phyloP scores from a whole-genome alignment of 352 stramenopile genomes.

The Globisporangium spinosum region DNA sequence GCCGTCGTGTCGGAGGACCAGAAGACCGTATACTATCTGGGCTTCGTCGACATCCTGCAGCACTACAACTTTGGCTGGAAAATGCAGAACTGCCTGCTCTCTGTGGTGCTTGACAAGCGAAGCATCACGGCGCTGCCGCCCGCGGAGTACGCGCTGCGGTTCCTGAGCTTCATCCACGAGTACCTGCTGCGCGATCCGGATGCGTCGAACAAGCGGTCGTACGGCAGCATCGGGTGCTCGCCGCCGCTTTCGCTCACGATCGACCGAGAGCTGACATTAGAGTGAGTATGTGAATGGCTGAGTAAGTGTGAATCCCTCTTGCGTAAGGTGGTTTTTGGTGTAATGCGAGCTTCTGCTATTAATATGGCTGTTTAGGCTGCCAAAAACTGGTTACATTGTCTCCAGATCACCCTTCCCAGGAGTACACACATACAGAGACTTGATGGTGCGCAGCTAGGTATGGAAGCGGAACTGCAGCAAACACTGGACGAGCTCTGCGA shows the following conservation, averaged over 20 bases:
- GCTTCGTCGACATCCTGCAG: constrained; percentile 85
- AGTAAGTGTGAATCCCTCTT: constrained; percentile 2
- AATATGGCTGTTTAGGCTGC: not conserved
- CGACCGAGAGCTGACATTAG: constrained; percentile 6
- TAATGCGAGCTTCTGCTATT: not conserved
- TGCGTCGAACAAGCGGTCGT: constrained; percentile 54
- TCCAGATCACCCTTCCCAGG: not conserved
- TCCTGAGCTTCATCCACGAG: constrained; percentile 84
- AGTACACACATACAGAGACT: not conserved
- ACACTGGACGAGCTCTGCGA: constrained; percentile 33
- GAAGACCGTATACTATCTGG: constrained; percentile 74
- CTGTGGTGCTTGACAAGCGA: constrained; percentile 64
- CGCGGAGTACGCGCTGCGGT: constrained; percentile 80
- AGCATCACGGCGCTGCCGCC: constrained; percentile 78
- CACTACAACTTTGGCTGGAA: constrained; percentile 86
- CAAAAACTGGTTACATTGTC: not conserved
- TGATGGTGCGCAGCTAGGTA: constrained; percentile 2
- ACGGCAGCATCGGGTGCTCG: constrained; percentile 60
- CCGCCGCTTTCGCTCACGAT: constrained; percentile 14
- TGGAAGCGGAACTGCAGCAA: constrained; percentile 29
- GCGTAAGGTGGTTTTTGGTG: constrained; percentile 2
- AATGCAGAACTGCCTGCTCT: constrained; percentile 74
- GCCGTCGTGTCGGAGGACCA: constrained; percentile 75
- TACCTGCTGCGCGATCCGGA: constrained; percentile 71
- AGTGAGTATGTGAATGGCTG: not conserved